Evolutionary conservation across 192 early-diverging fungal species (phyloP).

Genomic region (Coemansia sp.): DNA sequence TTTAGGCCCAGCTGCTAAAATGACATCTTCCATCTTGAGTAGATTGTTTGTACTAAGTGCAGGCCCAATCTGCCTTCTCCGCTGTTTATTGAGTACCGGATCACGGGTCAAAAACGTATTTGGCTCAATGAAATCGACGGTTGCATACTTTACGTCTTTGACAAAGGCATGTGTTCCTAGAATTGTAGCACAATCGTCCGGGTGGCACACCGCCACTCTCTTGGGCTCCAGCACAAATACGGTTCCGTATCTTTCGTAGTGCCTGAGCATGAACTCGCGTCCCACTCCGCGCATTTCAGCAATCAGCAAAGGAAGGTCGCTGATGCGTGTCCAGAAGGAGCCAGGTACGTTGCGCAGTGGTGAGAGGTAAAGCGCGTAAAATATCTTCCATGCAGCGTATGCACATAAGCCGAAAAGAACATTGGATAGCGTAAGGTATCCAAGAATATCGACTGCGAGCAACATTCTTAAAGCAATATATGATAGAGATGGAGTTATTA

Average conservation of each 20-base stretch:
- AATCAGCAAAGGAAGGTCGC: slow-evolving; percentile 25
- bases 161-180: slow-evolving; percentile 40
- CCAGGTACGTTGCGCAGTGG: slow-evolving; percentile 44
- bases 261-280: slow-evolving; percentile 33
- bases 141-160: slow-evolving; percentile 35
- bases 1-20: slow-evolving; percentile 29
- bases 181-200: slow-evolving; percentile 23
- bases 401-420: slow-evolving; percentile 24
- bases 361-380: slow-evolving; percentile 38
- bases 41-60: slow-evolving; percentile 20
- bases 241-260: slow-evolving; percentile 40
- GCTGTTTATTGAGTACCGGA: slow-evolving; percentile 31
- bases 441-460: neutral
- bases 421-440: slow-evolving; percentile 13
- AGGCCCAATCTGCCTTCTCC: slow-evolving; percentile 41
- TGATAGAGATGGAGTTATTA: neutral
- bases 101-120: slow-evolving; percentile 46
- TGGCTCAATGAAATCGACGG: slow-evolving; percentile 33
- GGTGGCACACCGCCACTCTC: slow-evolving; percentile 33
- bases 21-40: slow-evolving; percentile 30
- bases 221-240: slow-evolving; percentile 38
- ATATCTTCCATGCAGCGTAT: slow-evolving; percentile 20
- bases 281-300: slow-evolving; percentile 32
- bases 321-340: slow-evolving; percentile 41
- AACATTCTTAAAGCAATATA: neutral